A percentile compares a stretch with the other conserved stretches of the same genome.
Conservation (phyloP, 73 alveolate species). For the Breviolum minutum region DNA sequence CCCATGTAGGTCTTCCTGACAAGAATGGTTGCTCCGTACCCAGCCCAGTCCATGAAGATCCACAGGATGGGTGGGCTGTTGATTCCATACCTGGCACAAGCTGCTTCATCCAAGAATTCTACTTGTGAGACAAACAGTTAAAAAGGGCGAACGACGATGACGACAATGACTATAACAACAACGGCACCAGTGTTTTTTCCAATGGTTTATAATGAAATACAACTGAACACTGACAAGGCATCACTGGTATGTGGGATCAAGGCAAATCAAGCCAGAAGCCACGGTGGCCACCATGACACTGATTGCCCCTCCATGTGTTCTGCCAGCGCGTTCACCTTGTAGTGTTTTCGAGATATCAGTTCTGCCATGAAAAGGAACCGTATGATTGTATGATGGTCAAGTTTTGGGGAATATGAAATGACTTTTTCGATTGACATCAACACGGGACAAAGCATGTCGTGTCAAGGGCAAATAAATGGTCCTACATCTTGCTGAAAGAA, state of each 20-base stretch:
- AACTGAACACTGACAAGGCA: no score
- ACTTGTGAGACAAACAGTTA: not conserved
- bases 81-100: conserved; percentile 76
- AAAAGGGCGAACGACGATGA: not conserved
- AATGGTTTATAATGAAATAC: no score
- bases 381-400: no score
- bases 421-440: no score
- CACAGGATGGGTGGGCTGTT: conserved; percentile 89
- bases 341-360: not conserved
- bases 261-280: not conserved
- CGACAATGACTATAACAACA: not conserved
- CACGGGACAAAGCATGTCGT: no score
- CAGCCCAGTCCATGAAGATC: conserved; percentile 79
- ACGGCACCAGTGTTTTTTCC: not conserved
- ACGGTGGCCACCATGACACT: conserved; percentile 95
- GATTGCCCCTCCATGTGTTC: conserved; percentile 74
- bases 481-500: no score
- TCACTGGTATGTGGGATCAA: no score
- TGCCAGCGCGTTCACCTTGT: conserved; percentile 81
- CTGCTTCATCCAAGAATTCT: not conserved
- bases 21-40: not conserved
- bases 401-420: no score
- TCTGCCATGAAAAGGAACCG: no score
- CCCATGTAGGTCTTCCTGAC: no score
- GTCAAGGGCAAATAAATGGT: no score